Conservation (phyloP, 2,329 filamentous ascomycete species). For the Botrytis cinerea region DNA sequence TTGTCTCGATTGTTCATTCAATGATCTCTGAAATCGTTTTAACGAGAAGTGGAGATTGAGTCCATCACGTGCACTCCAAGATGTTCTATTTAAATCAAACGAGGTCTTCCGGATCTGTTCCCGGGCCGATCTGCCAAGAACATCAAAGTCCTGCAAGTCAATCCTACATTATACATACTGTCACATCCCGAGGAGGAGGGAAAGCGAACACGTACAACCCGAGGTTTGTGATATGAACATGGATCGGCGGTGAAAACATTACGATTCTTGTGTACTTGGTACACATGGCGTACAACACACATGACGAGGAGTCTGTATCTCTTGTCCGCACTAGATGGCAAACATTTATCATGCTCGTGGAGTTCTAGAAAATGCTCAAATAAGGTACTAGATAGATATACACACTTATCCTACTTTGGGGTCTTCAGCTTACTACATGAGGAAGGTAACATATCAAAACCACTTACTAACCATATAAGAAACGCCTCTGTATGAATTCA, state of each 20-base stretch:
- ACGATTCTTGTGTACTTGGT: background rate
- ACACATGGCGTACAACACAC: background rate
- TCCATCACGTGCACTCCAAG: background rate
- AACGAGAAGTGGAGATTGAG: background rate
- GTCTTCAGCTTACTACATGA: background rate
- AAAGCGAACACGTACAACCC: constrained; percentile 3
- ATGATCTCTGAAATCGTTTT: background rate
- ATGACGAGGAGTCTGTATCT: background rate
- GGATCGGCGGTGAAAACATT: background rate
- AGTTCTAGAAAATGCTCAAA: background rate
- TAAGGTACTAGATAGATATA: background rate
- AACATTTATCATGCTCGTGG: background rate
- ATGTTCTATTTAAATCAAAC: background rate
- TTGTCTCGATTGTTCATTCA: background rate
- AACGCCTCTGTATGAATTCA: constrained; percentile 2
- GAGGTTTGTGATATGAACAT: constrained; percentile 18
- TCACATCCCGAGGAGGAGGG: background rate
- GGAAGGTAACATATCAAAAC: background rate
- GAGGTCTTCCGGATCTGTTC: background rate
- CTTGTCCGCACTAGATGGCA: background rate
- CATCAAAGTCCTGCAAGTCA: constrained; percentile 9
- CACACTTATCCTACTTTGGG: background rate
- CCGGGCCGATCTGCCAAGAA: constrained; percentile 12
- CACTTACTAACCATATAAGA: constrained; percentile 7
- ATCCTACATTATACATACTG: background rate